Evolutionary conservation across 495 filamentous ascomycete genomes (phyloP).

Genomic region (Articulospora tetracladia): DNA sequence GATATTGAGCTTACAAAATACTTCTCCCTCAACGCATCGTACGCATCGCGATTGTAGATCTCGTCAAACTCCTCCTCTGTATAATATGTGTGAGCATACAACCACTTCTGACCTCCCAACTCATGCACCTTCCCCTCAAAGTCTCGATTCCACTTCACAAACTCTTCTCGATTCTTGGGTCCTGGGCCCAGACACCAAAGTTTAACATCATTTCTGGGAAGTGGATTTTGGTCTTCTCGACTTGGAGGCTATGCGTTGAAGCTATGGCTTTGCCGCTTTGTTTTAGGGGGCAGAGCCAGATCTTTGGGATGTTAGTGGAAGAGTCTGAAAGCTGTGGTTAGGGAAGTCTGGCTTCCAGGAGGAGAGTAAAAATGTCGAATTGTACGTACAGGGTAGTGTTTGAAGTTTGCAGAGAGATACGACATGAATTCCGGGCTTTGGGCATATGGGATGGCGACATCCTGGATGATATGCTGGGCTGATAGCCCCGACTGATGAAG

Average conservation of each 20-base stretch:
- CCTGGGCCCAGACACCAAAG: conserved; percentile 52
- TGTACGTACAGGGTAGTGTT: conserved; percentile 39
- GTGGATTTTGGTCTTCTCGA: conserved; percentile 3
- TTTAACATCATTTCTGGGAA: conserved; percentile 44
- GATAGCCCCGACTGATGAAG: conserved; percentile 49
- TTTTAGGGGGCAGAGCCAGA: conserved; percentile 55
- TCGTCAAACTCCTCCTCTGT: conserved; percentile 47
- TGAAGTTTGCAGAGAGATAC: conserved; percentile 39
- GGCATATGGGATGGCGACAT: conserved; percentile 48
- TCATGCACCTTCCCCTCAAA: conserved; percentile 60
- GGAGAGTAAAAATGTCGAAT: not conserved
- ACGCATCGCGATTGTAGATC: conserved; percentile 44
- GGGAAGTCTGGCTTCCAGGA: not conserved
- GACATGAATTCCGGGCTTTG: conserved; percentile 44
- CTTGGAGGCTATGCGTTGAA: conserved; percentile 39
- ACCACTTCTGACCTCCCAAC: conserved; percentile 61
- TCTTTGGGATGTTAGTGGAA: not conserved
- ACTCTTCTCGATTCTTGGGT: conserved; percentile 31
- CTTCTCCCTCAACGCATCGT: conserved; percentile 46
- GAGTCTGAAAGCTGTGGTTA: not conserved
- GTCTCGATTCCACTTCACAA: conserved; percentile 54
- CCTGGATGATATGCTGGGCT: conserved; percentile 50
- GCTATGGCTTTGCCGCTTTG: conserved; percentile 34
- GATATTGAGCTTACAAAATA: conserved; percentile 37
- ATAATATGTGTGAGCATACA: conserved; percentile 59